Conservation (phyloP, 2,329 filamentous ascomycete species). For the Colletotrichum tropicale region DNA sequence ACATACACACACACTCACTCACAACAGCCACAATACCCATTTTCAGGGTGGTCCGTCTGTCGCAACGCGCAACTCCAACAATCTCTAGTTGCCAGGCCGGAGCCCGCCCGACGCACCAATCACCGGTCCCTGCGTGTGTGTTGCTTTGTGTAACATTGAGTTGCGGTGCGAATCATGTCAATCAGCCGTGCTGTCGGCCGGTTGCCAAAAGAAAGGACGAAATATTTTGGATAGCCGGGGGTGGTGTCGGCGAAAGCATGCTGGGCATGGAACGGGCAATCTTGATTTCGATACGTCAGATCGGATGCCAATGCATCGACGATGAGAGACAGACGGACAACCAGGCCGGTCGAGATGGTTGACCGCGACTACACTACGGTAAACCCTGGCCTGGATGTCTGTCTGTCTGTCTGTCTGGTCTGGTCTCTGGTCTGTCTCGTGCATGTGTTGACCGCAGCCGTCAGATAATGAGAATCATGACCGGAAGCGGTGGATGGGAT, state of each 20-base stretch:
- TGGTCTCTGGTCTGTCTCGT: not conserved
- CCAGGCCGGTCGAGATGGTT: not conserved
- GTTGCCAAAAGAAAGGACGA: not conserved
- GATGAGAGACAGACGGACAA: not conserved
- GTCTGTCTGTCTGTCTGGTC: not conserved
- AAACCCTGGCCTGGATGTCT: not conserved
- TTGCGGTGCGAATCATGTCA: conserved; percentile 3
- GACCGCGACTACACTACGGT: not conserved
- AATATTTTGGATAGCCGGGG: not conserved
- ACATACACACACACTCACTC: not conserved
- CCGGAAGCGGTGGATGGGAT: not conserved
- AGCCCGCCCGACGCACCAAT: not conserved
- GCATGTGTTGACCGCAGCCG: not conserved
- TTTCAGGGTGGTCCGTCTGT: not conserved
- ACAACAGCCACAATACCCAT: not conserved
- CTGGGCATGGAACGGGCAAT: not conserved
- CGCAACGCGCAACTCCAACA: not conserved
- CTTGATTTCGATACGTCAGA: not conserved
- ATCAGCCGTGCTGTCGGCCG: not conserved
- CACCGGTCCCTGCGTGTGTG: not conserved
- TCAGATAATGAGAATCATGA: not conserved
- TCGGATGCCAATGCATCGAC: not conserved
- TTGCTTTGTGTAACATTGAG: conserved; percentile 7
- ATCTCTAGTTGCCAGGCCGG: not conserved
- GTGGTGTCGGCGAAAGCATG: not conserved